Evolutionary conservation across 1,284 basidiomycete species (phyloP).

Genomic region (Trichosporon ovoides): DNA sequence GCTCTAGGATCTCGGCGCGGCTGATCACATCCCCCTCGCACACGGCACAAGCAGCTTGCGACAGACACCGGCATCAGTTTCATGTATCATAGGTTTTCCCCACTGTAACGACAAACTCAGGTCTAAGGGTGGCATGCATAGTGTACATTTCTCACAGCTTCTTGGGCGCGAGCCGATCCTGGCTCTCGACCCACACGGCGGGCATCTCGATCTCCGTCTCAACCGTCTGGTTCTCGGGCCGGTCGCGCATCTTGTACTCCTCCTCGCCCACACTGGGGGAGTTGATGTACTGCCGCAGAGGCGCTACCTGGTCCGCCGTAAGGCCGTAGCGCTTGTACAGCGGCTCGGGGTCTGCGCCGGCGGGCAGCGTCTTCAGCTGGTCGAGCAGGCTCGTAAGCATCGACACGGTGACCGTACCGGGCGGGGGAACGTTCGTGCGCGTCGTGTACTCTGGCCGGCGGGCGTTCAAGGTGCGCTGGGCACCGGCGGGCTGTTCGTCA

Average conservation of each 20-base stretch:
- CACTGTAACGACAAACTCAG: background rate
- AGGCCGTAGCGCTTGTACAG: slow-evolving; percentile 56
- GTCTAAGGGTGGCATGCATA: background rate
- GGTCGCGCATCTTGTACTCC: slow-evolving; percentile 53
- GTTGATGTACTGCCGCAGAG: slow-evolving; percentile 60
- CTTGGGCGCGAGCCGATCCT: slow-evolving; percentile 15
- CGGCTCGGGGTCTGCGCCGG: slow-evolving; percentile 49
- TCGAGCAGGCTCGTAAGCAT: slow-evolving; percentile 62
- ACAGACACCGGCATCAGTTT: background rate
- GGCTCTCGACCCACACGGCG: slow-evolving; percentile 26
- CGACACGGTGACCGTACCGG: slow-evolving; percentile 58
- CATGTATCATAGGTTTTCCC: background rate
- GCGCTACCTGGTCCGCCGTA: slow-evolving; percentile 56
- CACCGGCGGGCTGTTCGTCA: slow-evolving; percentile 29
- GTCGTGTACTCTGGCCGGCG: slow-evolving; percentile 49
- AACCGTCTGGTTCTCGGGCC: slow-evolving; percentile 48
- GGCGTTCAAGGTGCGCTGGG: slow-evolving; percentile 41
- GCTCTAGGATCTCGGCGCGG: background rate
- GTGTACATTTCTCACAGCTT: slow-evolving; percentile 6
- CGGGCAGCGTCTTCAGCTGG: slow-evolving; percentile 56
- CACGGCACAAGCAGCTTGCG: background rate
- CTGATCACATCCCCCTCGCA: background rate
- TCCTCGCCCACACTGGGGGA: slow-evolving; percentile 62
- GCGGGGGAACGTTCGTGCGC: slow-evolving; percentile 39
- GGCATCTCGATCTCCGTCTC: slow-evolving; percentile 50